A percentile compares a stretch with the other conserved stretches of the same genome.
phyloP scores from a whole-genome alignment of 2,329 filamentous ascomycete genomes.

The Elsinoe australis region DNA sequence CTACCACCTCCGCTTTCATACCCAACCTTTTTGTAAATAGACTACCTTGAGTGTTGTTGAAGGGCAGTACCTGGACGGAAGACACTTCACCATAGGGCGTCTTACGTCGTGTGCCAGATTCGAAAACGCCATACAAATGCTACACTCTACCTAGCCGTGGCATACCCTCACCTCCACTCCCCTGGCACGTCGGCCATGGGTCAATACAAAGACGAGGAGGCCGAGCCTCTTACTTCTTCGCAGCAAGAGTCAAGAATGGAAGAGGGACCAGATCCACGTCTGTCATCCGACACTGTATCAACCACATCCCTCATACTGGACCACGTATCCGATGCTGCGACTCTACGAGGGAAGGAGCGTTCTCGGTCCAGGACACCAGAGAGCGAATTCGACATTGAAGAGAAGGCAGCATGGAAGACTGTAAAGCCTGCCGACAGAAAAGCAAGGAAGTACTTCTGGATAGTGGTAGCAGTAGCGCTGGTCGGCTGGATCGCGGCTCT shows the following conservation, averaged over 20 bases:
- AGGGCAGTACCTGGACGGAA: too few relatives aligned
- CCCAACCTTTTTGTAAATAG: too few relatives aligned
- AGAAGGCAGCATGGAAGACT: constrained; percentile 37
- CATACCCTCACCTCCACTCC: too few relatives aligned
- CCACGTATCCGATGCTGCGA: constrained; percentile 50
- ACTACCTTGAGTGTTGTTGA: too few relatives aligned
- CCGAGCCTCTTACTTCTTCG: constrained; percentile 36
- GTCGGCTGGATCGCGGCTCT: constrained; percentile 63
- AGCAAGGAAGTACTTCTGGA: constrained; percentile 55
- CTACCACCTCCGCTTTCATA: neutral
- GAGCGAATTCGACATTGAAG: constrained; percentile 46
- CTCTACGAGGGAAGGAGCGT: constrained; percentile 42
- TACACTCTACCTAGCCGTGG: too few relatives aligned
- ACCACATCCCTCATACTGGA: constrained; percentile 79
- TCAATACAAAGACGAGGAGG: constrained; percentile 37
- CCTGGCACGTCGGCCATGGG: constrained; percentile 18
- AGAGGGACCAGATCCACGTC: constrained; percentile 29
- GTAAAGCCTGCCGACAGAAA: constrained; percentile 52
- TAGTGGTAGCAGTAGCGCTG: constrained; percentile 53
- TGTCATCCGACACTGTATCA: constrained; percentile 67
- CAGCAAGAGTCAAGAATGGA: constrained; percentile 4
- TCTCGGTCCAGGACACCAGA: constrained; percentile 31
- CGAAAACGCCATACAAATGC: too few relatives aligned
- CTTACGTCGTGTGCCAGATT: too few relatives aligned
- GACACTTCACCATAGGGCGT: too few relatives aligned